Conservation (phyloP, 106 monocot species). For the Chionographis japonica region DNA sequence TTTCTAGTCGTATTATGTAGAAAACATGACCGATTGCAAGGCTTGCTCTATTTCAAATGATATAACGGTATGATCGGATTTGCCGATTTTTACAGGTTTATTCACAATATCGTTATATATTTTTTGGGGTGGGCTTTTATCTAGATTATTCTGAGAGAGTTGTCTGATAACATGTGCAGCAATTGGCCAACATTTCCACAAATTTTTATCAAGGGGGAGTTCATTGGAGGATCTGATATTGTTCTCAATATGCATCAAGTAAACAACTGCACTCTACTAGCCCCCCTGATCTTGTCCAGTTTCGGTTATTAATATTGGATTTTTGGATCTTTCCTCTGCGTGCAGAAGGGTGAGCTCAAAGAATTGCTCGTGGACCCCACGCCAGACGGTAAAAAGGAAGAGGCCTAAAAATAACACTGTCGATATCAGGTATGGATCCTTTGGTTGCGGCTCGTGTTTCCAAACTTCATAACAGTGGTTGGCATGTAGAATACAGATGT, state of each 20-base stretch:
- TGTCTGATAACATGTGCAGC: slow-evolving; percentile 30
- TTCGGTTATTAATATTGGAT: background rate
- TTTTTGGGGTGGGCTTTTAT: too few relatives aligned
- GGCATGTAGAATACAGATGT: too few relatives aligned
- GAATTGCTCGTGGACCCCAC: slow-evolving; percentile 20
- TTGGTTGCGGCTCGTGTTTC: too few relatives aligned
- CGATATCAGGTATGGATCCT: too few relatives aligned
- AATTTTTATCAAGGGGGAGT: slow-evolving; percentile 88
- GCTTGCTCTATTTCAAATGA: too few relatives aligned
- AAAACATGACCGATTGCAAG: too few relatives aligned
- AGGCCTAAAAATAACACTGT: background rate
- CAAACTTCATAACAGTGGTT: too few relatives aligned
- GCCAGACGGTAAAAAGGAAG: background rate
- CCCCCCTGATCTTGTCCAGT: background rate
- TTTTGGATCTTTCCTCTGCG: background rate
- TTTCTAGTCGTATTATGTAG: too few relatives aligned
- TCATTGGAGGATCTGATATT: slow-evolving; percentile 93
- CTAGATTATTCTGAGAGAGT: too few relatives aligned
- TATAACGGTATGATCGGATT: too few relatives aligned
- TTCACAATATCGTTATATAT: too few relatives aligned
- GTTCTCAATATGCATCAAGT: slow-evolving; percentile 87
- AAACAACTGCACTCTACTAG: background rate
- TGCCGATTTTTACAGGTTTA: too few relatives aligned
- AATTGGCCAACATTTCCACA: slow-evolving; percentile 99
- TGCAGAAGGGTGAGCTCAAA: slow-evolving; percentile 65